phyloP scores from a whole-genome alignment of 2,329 filamentous ascomycete species.

The Thyridium curvatum region DNA sequence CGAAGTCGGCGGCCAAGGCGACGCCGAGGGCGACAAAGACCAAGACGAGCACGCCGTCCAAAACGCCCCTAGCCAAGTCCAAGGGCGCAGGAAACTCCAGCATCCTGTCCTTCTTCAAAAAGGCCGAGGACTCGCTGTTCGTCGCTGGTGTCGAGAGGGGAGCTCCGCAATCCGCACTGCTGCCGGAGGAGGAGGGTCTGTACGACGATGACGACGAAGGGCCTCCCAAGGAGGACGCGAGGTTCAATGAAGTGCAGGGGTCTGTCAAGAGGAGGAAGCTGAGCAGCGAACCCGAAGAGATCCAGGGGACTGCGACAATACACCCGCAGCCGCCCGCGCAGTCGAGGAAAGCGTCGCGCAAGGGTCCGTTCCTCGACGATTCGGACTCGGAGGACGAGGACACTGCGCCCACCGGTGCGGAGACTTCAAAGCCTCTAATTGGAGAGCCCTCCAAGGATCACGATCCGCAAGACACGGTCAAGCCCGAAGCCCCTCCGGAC shows the following conservation, averaged over 20 bases:
- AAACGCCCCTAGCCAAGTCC: slow-evolving; percentile 2
- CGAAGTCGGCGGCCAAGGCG: too few relatives aligned
- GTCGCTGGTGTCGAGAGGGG: slow-evolving; percentile 15
- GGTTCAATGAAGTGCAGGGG: slow-evolving; percentile 30
- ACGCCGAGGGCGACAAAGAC: too few relatives aligned
- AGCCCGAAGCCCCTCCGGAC: slow-evolving; percentile 1
- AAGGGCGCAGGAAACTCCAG: slow-evolving; percentile 48
- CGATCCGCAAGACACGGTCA: slow-evolving; percentile 4
- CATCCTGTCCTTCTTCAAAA: slow-evolving; percentile 71
- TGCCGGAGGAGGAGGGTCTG: slow-evolving; percentile 6
- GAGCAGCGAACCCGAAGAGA: slow-evolving; percentile 16
- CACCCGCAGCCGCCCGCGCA: slow-evolving; percentile 4
- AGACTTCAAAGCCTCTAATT: too few relatives aligned
- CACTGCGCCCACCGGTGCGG: not conserved
- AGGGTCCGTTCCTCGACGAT: slow-evolving; percentile 65
- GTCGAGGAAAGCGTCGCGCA: slow-evolving; percentile 17
- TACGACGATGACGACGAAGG: not conserved
- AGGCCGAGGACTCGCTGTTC: slow-evolving; percentile 57
- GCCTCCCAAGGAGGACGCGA: slow-evolving; percentile 6
- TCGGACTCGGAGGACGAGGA: slow-evolving; percentile 50
- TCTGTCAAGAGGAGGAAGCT: slow-evolving; percentile 36
- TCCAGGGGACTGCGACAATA: slow-evolving; percentile 1
- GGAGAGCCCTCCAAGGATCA: too few relatives aligned
- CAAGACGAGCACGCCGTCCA: not conserved
- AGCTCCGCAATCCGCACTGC: slow-evolving; percentile 1